phyloP scores from a whole-genome alignment of 2,329 filamentous ascomycete genomes.

The Lecanicillium sp. region DNA sequence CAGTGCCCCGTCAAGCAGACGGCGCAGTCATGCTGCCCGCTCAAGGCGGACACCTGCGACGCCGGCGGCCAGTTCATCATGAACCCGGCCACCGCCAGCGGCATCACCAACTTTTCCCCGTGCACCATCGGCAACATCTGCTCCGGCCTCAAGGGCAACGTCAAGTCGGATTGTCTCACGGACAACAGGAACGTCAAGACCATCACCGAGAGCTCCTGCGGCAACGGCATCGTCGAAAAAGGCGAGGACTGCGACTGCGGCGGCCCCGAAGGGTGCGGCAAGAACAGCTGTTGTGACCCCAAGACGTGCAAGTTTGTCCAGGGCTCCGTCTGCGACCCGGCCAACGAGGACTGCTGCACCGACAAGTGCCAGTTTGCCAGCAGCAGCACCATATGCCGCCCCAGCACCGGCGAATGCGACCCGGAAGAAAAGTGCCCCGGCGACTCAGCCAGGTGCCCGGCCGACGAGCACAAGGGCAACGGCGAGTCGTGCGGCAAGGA shows the following conservation, averaged over 20 bases:
- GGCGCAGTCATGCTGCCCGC: slow-evolving; percentile 67
- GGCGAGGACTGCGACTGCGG: slow-evolving; percentile 97
- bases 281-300: slow-evolving; percentile 78
- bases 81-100: slow-evolving; percentile 78
- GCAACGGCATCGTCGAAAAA: slow-evolving; percentile 91
- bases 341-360: slow-evolving; percentile 78
- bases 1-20: slow-evolving; percentile 59
- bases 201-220: slow-evolving; percentile 78
- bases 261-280: slow-evolving; percentile 61
- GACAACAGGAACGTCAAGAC: slow-evolving; percentile 79
- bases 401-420: slow-evolving; percentile 76
- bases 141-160: slow-evolving; percentile 71
- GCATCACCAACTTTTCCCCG: slow-evolving; percentile 74
- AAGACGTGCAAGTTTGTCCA: slow-evolving; percentile 78
- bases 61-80: slow-evolving; percentile 82
- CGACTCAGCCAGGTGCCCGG: slow-evolving; percentile 63
- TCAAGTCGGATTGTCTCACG: slow-evolving; percentile 72
- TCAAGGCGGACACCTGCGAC: slow-evolving; percentile 62
- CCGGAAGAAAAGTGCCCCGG: slow-evolving; percentile 79
- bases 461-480: slow-evolving; percentile 62
- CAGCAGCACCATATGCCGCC: slow-evolving; percentile 69
- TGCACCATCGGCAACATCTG: slow-evolving; percentile 94
- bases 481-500: slow-evolving; percentile 64
- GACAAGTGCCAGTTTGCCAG: slow-evolving; percentile 59
- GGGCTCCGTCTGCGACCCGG: slow-evolving; percentile 70